phyloP scores from a whole-genome alignment of 2,329 filamentous ascomycete genomes.

The Botryotinia narcissicola region DNA sequence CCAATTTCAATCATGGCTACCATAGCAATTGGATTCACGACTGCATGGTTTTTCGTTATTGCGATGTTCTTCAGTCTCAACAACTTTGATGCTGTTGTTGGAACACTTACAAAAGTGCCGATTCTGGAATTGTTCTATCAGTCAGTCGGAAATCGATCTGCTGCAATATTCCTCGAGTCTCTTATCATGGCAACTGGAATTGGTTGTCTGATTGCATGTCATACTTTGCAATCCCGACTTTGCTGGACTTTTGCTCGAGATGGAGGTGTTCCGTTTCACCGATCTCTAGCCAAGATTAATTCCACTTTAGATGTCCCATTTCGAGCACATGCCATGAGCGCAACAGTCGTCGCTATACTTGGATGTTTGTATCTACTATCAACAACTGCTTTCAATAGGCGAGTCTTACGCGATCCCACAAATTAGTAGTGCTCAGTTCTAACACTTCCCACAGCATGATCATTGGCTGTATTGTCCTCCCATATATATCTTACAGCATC shows the following conservation, averaged over 20 bases:
- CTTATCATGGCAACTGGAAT: slow-evolving; percentile 14
- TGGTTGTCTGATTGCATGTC: slow-evolving; percentile 13
- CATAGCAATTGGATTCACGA: slow-evolving; percentile 16
- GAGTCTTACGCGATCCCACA: neutral
- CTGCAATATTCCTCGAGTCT: slow-evolving; percentile 14
- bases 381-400: slow-evolving; percentile 21
- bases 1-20: slow-evolving; percentile 18
- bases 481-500: slow-evolving; percentile 16
- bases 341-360: slow-evolving; percentile 13
- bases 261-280: slow-evolving; percentile 16
- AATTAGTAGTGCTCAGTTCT: neutral
- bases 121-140: slow-evolving; percentile 18
- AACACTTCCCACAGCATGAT: slow-evolving; percentile 11
- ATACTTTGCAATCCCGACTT: slow-evolving; percentile 19
- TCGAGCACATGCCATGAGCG: slow-evolving; percentile 16
- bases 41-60: slow-evolving; percentile 18
- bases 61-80: slow-evolving; percentile 20
- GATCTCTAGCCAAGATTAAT: slow-evolving; percentile 13
- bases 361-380: slow-evolving; percentile 12
- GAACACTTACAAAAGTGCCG: neutral
- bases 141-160: neutral
- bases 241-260: slow-evolving; percentile 22
- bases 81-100: slow-evolving; percentile 18
- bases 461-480: slow-evolving; percentile 19
- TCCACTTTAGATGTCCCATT: slow-evolving; percentile 18